Conservation (phyloP, 2,329 filamentous ascomycete genomes). For the Neophaeococcomyces aloes region DNA sequence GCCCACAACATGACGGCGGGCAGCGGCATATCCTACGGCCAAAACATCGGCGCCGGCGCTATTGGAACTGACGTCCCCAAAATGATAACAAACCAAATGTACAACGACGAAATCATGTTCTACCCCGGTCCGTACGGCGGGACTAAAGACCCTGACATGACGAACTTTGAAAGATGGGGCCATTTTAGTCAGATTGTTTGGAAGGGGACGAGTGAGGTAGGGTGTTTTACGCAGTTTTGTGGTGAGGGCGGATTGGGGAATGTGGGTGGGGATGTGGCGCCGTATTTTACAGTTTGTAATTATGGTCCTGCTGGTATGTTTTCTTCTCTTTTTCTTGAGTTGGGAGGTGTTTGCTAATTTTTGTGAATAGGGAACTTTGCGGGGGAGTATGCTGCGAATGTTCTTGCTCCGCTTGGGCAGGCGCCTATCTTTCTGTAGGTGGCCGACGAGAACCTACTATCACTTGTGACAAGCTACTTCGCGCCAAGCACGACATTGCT, state of each 20-base stretch:
- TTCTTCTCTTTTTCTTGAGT: neutral
- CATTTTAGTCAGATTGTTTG: constrained; percentile 70
- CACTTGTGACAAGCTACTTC: no score
- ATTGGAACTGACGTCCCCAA: constrained; percentile 48
- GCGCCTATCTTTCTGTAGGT: constrained; percentile 26
- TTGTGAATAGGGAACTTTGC: constrained; percentile 41
- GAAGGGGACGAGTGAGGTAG: constrained; percentile 51
- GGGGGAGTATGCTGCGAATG: constrained; percentile 44
- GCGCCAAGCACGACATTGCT: no score
- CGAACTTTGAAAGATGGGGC: constrained; percentile 56
- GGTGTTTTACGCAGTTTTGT: constrained; percentile 48
- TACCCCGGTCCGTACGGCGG: constrained; percentile 50
- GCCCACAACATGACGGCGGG: constrained; percentile 65
- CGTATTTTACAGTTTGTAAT: constrained; percentile 83
- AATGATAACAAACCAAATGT: constrained; percentile 75
- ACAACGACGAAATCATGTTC: constrained; percentile 62
- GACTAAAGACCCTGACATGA: constrained; percentile 54
- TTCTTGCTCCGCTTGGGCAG: constrained; percentile 34
- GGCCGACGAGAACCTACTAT: no score
- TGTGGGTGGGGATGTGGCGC: constrained; percentile 31
- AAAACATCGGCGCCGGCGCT: constrained; percentile 75
- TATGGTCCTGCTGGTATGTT: constrained; percentile 62
- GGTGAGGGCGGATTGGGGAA: constrained; percentile 30
- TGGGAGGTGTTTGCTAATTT: constrained; percentile 22
- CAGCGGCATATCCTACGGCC: constrained; percentile 64